These are phyloP conservation scores for Filobasidium wieringae DNA, from an alignment of 768 basidiomycete species.

Conservation along the genomic window DNA sequence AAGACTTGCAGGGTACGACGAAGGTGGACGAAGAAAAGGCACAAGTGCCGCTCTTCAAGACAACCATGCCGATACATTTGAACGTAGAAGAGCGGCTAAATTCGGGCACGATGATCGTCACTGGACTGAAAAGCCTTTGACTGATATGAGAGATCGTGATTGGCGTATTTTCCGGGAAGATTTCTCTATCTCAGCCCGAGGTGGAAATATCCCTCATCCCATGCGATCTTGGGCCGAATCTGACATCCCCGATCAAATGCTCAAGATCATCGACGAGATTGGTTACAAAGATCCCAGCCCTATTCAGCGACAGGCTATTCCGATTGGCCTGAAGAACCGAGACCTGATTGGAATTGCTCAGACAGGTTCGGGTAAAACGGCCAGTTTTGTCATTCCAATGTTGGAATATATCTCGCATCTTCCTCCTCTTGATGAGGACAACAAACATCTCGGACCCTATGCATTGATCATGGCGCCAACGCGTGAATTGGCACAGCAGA, in stretches of 20 bases:
- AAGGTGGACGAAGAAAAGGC: slow-evolving; percentile 21
- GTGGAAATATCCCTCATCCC: slow-evolving; percentile 90
- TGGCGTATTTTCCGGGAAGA: slow-evolving; percentile 99
- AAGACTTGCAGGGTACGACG: slow-evolving; percentile 33
- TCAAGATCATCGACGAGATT: slow-evolving; percentile 75
- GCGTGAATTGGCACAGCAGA: slow-evolving; percentile 97
- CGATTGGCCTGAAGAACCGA: slow-evolving; percentile 91
- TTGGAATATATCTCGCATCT: slow-evolving; percentile 80
- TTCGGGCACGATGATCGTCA: slow-evolving; percentile 82
- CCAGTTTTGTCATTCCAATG: slow-evolving; percentile 98
- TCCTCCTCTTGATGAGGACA: slow-evolving; percentile 80
- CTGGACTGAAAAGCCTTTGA: slow-evolving; percentile 87
- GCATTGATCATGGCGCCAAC: slow-evolving; percentile 88
- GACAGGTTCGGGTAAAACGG: slow-evolving; percentile 98
- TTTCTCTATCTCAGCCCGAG: slow-evolving; percentile 87
- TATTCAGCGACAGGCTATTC: slow-evolving; percentile 96
- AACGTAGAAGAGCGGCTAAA: slow-evolving; percentile 68
- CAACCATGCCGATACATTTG: slow-evolving; percentile 68
- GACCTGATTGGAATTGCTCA: slow-evolving; percentile 98
- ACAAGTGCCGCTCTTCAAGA: slow-evolving; percentile 4
- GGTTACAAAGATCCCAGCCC: slow-evolving; percentile 96
- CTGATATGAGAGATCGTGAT: slow-evolving; percentile 92
- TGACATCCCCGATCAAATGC: slow-evolving; percentile 60
- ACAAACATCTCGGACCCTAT: slow-evolving; percentile 84
- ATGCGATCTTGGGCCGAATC: slow-evolving; percentile 87